phyloP scores from a whole-genome alignment of 83 land plant species.

The Diphasiastrum complanatum region DNA sequence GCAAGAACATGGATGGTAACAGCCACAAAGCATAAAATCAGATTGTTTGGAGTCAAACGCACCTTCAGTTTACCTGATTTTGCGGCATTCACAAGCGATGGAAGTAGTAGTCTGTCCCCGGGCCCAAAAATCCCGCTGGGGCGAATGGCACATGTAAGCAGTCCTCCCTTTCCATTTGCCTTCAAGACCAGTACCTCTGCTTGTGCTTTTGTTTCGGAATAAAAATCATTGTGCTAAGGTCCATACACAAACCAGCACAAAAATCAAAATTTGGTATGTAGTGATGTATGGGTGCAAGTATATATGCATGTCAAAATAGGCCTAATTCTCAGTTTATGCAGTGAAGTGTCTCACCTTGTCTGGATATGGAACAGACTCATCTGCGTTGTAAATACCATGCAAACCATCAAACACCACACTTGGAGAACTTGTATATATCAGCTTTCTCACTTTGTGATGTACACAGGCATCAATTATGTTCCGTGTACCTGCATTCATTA shows the following conservation, averaged over 20 bases:
- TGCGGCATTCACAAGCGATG: conserved; percentile 69
- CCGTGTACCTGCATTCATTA: conserved; percentile 51
- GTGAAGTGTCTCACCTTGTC: conserved; percentile 41
- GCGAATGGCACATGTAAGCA: conserved; percentile 83
- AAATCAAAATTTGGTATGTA: background rate
- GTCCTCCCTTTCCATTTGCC: conserved; percentile 70
- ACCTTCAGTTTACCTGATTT: conserved; percentile 86
- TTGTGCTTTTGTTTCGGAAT: conserved; percentile 90
- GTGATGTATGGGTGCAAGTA: background rate
- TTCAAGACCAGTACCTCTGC: conserved; percentile 71
- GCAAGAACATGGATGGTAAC: too few species aligned
- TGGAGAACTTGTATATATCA: conserved; percentile 85
- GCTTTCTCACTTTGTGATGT: conserved; percentile 63
- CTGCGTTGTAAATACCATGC: conserved; percentile 55
- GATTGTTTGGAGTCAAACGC: too few species aligned
- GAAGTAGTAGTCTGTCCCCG: conserved; percentile 73
- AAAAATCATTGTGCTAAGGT: conserved; percentile 69
- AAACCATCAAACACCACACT: conserved; percentile 94
- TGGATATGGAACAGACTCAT: conserved; percentile 73
- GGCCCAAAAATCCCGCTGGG: conserved; percentile 97
- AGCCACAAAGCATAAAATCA: too few species aligned
- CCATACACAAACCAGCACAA: conserved; percentile 2
- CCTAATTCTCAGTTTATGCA: background rate
- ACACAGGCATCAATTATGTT: conserved; percentile 81
- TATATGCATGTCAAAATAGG: background rate